Evolutionary conservation across 495 filamentous ascomycete species (phyloP).

Genomic region (Penicillium odoratum): DNA sequence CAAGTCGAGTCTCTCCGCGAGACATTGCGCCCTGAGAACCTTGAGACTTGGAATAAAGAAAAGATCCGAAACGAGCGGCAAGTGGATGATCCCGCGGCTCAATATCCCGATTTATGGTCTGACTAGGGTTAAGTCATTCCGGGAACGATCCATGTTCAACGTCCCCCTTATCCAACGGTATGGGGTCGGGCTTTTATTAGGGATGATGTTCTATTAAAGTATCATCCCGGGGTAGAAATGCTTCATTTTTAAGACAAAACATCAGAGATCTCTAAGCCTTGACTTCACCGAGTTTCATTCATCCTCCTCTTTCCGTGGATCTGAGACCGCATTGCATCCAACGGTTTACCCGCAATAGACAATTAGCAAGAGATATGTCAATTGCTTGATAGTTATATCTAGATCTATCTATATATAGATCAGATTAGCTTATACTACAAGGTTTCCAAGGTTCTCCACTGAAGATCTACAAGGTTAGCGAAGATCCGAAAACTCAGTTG

Average conservation of each 20-base stretch:
- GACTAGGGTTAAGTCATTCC: slow-evolving; percentile 27
- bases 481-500: too few species aligned
- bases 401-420: neutral
- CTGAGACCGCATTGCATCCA: slow-evolving; percentile 31
- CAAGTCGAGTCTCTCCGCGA: slow-evolving; percentile 16
- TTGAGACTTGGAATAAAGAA: slow-evolving; percentile 6
- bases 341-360: slow-evolving; percentile 14
- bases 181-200: neutral
- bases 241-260: too few species aligned
- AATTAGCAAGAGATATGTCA: too few species aligned
- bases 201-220: neutral
- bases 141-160: slow-evolving; percentile 17
- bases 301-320: slow-evolving; percentile 12
- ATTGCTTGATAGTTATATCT: neutral
- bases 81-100: slow-evolving; percentile 20
- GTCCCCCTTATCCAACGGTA: neutral
- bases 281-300: neutral
- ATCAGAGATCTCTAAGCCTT: neutral
- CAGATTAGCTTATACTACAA: neutral
- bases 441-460: too few species aligned
- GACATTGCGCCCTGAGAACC: slow-evolving; percentile 1
- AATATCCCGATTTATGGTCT: slow-evolving; percentile 20
- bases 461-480: too few species aligned
- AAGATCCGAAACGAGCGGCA: slow-evolving; percentile 27
- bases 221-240: neutral